phyloP scores from a whole-genome alignment of 768 basidiomycete genomes.

The Russula compacta region DNA sequence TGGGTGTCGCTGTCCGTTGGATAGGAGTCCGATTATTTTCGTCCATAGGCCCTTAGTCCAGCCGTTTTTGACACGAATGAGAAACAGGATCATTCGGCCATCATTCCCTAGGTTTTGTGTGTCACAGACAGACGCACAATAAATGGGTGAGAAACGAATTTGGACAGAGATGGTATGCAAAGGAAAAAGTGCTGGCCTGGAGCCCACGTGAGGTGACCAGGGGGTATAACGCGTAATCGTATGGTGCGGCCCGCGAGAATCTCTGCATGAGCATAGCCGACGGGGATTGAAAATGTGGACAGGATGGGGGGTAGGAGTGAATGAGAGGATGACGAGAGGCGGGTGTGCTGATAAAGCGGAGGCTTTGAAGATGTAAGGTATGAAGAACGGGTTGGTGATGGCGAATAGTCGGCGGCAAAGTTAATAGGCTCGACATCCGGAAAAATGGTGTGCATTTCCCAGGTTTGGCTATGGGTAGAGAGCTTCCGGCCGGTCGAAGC shows the following conservation, averaged over 20 bases:
- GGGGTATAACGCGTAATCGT: constrained; percentile 53
- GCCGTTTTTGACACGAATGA: constrained; percentile 61
- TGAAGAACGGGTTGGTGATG: neutral
- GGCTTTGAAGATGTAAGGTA: neutral
- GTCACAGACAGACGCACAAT: constrained; percentile 53
- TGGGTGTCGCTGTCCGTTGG: constrained; percentile 24
- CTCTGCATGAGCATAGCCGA: constrained; percentile 60
- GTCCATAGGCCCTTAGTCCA: constrained; percentile 64
- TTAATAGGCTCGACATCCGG: constrained; percentile 2
- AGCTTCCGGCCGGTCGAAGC: neutral
- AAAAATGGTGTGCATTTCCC: constrained; percentile 11
- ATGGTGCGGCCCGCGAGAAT: constrained; percentile 62
- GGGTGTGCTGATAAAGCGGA: neutral
- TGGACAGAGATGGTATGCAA: constrained; percentile 53
- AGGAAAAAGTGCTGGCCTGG: constrained; percentile 76
- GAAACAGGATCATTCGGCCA: constrained; percentile 50
- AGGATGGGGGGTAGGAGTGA: constrained; percentile 11
- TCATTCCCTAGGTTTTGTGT: constrained; percentile 34
- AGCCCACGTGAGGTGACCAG: constrained; percentile 52
- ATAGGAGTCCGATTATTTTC: constrained; percentile 33
- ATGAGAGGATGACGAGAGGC: neutral
- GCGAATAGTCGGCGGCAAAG: neutral
- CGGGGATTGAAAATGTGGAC: constrained; percentile 40
- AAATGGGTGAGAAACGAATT: constrained; percentile 61
- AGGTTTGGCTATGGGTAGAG: neutral